Base-by-base conservation (phyloP, 2,329 filamentous ascomycete genomes). In the Amphichorda felina region DNA sequence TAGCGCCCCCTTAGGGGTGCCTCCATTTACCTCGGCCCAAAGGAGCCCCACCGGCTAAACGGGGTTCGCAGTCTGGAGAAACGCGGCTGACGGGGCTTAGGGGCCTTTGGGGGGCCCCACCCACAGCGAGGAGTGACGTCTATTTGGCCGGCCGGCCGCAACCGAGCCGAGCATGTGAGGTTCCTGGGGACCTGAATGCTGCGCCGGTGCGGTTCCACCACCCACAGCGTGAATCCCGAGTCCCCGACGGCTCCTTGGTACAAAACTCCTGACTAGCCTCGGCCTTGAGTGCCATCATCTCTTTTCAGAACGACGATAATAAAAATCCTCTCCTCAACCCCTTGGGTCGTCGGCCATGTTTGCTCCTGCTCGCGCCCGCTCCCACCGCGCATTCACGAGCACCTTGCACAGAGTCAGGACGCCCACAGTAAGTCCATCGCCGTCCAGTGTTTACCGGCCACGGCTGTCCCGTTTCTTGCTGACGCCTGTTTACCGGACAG, bases 261-360 rank as follows among this genome's bases (percentile, higher is more conserved):
- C 21, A 24, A 24, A 24, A 24, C 21, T 10, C 6, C 21, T 6
- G 6, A 10, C 6, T 24, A 24, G 21, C 21, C 21, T 24, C 21
- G 21, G 21, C 21, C 21, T 6, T 10, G 21, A 24, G 6, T 24
- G 21, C 10, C 6, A 10, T 24, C 6, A 6, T 24, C 10, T 24
- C 21, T 10, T 24, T 10, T 10, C 21, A 6, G 21, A 24, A 24
- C 21, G 21, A 24, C 7, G 29, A 30, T 14, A n/a, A 30, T 10
- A 19, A 18, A 31, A 14, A 40, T 40, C 26, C 30, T 36, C 31
- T 35, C 28, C 30, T 30, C 33, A 24, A 39, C 32, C 35, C 37
- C 35, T 36, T 40, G 35, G 32, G 30, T 28, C 38, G 37, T 35
- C 40, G 51, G 54, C 52, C 50, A 58, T 58, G 55, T 58, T 57